These are phyloP conservation scores for Kuraishia cidri DNA, from an alignment of 805 yeast species.

Conservation along the genomic window DNA sequence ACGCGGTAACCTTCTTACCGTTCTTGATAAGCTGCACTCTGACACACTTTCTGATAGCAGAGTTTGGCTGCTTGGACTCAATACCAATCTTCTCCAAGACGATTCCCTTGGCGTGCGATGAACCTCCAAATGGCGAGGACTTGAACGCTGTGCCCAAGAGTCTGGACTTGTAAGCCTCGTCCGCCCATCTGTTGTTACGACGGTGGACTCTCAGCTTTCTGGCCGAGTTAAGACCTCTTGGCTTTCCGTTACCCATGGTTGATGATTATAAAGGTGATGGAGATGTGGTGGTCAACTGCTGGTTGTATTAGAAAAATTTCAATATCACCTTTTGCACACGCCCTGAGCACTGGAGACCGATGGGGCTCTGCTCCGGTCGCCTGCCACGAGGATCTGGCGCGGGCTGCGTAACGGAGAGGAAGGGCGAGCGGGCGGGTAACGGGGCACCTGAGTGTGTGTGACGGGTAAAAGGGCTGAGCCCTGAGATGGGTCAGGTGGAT, in stretches of 20 bases:
- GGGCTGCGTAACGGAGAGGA: too few species aligned
- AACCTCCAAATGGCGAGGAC: slow-evolving; percentile 99
- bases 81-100: slow-evolving; percentile 99
- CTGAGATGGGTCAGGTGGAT: too few species aligned
- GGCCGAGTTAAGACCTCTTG: slow-evolving; percentile 99
- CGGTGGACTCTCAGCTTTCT: slow-evolving; percentile 99
- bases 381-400: too few species aligned
- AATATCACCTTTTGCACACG: too few species aligned
- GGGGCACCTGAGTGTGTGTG: too few species aligned
- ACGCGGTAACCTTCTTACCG: slow-evolving; percentile 99
- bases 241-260: slow-evolving; percentile 98
- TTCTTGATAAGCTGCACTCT: slow-evolving; percentile 99
- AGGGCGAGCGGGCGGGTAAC: too few species aligned
- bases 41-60: slow-evolving; percentile 99
- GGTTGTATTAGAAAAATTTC: too few species aligned
- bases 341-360: too few species aligned
- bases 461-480: too few species aligned
- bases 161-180: slow-evolving; percentile 96
- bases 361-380: too few species aligned
- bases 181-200: slow-evolving; percentile 99
- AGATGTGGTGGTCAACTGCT: slow-evolving; percentile 3
- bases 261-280: slow-evolving; percentile 15
- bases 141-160: slow-evolving; percentile 99
- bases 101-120: slow-evolving; percentile 99
- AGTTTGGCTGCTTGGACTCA: slow-evolving; percentile 99